phyloP scores from a whole-genome alignment of 73 alveolate genomes.

The Symbiodinium natans region DNA sequence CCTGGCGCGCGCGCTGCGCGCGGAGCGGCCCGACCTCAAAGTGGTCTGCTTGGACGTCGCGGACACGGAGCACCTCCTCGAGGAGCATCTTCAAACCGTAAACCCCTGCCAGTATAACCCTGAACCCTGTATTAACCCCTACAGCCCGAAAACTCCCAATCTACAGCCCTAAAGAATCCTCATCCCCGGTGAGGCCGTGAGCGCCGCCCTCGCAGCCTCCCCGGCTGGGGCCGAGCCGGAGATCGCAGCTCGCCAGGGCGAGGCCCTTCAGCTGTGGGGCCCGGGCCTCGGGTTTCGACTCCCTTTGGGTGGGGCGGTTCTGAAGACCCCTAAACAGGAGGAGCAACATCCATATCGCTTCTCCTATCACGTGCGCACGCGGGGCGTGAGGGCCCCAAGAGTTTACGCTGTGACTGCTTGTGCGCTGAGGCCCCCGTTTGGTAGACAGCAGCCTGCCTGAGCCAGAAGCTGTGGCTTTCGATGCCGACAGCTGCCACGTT shows the following conservation, averaged over 20 bases:
- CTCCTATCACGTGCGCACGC: too few species aligned
- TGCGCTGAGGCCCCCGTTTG: slow-evolving; percentile 46
- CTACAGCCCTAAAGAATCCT: too few species aligned
- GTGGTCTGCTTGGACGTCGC: slow-evolving; percentile 62
- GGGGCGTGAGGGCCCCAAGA: too few species aligned
- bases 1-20: slow-evolving; percentile 77
- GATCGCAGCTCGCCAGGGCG: slow-evolving; percentile 62
- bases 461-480: slow-evolving; percentile 2
- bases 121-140: too few species aligned
- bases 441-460: slow-evolving; percentile 61
- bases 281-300: not conserved
- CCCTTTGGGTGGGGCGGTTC: too few species aligned
- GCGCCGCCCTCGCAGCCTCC: slow-evolving; percentile 15
- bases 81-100: not conserved
- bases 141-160: too few species aligned
- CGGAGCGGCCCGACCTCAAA: slow-evolving; percentile 91
- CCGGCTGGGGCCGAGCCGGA: slow-evolving; percentile 37
- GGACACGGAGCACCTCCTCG: not conserved
- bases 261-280: not conserved
- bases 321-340: too few species aligned
- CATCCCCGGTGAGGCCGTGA: not conserved
- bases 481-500: slow-evolving; percentile 66
- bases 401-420: too few species aligned
- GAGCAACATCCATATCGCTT: too few species aligned
- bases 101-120: too few species aligned